phyloP scores from a whole-genome alignment of 129 eudicot species.

The Lactuca saligna region DNA sequence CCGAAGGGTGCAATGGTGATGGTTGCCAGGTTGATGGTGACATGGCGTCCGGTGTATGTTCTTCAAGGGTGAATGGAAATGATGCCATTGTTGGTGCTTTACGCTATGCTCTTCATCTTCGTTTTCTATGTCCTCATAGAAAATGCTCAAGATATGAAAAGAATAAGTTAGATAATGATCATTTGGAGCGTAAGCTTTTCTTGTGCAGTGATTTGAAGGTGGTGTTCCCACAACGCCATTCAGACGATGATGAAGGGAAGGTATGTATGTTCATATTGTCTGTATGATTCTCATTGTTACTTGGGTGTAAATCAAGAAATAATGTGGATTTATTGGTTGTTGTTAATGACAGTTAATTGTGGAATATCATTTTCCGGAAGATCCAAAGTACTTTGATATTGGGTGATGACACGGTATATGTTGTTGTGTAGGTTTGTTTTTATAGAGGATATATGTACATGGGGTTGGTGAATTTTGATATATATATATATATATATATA shows the following conservation, averaged over 20 bases:
- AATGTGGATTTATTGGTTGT: constrained; percentile 25
- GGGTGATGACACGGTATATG: constrained; percentile 46
- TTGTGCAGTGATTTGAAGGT: constrained; percentile 67
- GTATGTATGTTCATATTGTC: constrained; percentile 35
- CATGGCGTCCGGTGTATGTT: constrained; percentile 31
- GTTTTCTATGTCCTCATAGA: constrained; percentile 68
- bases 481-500: too few species aligned
- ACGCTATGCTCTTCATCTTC: constrained; percentile 89
- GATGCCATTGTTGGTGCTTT: constrained; percentile 52
- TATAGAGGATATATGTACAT: constrained; percentile 8
- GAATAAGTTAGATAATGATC: constrained; percentile 19
- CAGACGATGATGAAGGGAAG: constrained; percentile 86
- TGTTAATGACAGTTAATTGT: constrained; percentile 60
- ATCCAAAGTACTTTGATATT: constrained; percentile 80
- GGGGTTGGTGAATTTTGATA: constrained; percentile 6
- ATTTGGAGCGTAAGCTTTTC: constrained; percentile 45
- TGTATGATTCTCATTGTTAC: not conserved
- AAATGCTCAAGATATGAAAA: constrained; percentile 41
- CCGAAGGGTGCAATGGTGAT: constrained; percentile 23
- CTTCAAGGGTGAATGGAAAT: constrained; percentile 51
- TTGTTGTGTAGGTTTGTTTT: constrained; percentile 11
- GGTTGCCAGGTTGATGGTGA: constrained; percentile 37
- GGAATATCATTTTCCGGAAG: constrained; percentile 76
- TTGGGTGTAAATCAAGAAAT: not conserved
- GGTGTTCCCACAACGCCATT: constrained; percentile 87